phyloP scores from a whole-genome alignment of 2,329 filamentous ascomycete genomes.

The Shiraia bambusicola region DNA sequence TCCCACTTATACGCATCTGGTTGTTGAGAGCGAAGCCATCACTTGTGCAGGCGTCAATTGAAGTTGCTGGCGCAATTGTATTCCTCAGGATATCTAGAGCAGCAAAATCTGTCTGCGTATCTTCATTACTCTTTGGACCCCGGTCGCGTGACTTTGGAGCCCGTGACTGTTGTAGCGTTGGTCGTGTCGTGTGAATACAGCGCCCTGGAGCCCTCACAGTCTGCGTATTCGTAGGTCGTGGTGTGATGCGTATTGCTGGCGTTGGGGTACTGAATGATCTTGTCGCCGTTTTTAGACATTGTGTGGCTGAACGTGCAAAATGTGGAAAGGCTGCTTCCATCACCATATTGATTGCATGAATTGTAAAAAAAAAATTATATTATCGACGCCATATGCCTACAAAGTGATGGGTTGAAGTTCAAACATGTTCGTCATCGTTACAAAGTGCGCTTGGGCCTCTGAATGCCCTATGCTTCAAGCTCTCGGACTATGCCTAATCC shows the following conservation, averaged over 20 bases:
- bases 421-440: no score
- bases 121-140: constrained; percentile 61
- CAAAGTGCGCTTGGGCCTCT: no score
- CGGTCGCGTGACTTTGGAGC: constrained; percentile 57
- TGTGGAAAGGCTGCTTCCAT: constrained; percentile 10
- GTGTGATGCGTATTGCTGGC: constrained; percentile 3
- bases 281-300: constrained; percentile 1
- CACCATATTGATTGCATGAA: no score
- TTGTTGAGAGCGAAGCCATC: constrained; percentile 88
- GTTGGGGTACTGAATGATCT: constrained; percentile 1
- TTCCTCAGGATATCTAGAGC: constrained; percentile 77
- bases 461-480: neutral
- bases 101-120: constrained; percentile 70
- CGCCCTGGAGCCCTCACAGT: constrained; percentile 2
- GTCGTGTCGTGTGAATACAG: constrained; percentile 25
- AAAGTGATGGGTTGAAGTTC: no score
- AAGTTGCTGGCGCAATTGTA: constrained; percentile 74
- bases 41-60: constrained; percentile 76
- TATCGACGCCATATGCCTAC: no score
- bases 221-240: constrained; percentile 1
- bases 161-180: constrained; percentile 19
- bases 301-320: constrained; percentile 12
- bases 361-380: no score
- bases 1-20: constrained; percentile 67
- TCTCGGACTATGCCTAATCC: neutral